Evolutionary conservation across 2,329 filamentous ascomycete genomes (phyloP).

Genomic region (Aspergillus pseudoglaucus): DNA sequence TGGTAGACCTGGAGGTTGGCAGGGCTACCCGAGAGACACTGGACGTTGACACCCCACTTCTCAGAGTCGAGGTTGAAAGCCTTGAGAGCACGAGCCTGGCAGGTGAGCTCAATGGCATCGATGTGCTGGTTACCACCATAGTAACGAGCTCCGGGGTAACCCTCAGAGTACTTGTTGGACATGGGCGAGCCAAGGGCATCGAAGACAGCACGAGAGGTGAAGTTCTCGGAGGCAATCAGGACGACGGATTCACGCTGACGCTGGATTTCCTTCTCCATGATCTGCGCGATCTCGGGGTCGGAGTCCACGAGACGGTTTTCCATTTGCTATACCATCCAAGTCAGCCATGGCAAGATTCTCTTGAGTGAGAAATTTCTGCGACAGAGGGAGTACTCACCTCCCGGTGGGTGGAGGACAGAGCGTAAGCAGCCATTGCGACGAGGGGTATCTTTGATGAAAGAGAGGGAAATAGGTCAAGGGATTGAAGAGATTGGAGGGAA

Average conservation of each 20-base stretch:
- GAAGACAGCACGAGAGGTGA: conserved; percentile 96
- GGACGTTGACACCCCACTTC: conserved; percentile 98
- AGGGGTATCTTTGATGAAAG: conserved; percentile 8
- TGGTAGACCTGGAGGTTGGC: conserved; percentile 98
- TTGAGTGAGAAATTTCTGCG: conserved; percentile 7
- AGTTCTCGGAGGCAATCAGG: conserved; percentile 98
- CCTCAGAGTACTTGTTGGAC: conserved; percentile 99
- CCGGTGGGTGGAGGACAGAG: conserved; percentile 59
- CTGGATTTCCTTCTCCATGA: conserved; percentile 96
- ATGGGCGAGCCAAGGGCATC: conserved; percentile 91
- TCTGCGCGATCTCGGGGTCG: conserved; percentile 89
- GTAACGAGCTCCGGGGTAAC: conserved; percentile 95
- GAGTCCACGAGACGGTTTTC: conserved; percentile 88
- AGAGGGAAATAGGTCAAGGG: conserved; percentile 3
- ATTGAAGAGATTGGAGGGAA: conserved; percentile 7
- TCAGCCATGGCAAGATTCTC: conserved; percentile 23
- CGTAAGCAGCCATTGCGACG: conserved; percentile 48
- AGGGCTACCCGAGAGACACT: conserved; percentile 85
- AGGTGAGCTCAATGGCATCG: conserved; percentile 88
- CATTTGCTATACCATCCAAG: conserved; percentile 63
- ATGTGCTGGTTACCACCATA: conserved; percentile 99
- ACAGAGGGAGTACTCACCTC: conserved; percentile 45
- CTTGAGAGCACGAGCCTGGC: conserved; percentile 87
- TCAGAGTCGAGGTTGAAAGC: conserved; percentile 78
- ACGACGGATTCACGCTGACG: conserved; percentile 98